Conservation (phyloP, 2,329 filamentous ascomycete species). For the Aplosporella prunicola region DNA sequence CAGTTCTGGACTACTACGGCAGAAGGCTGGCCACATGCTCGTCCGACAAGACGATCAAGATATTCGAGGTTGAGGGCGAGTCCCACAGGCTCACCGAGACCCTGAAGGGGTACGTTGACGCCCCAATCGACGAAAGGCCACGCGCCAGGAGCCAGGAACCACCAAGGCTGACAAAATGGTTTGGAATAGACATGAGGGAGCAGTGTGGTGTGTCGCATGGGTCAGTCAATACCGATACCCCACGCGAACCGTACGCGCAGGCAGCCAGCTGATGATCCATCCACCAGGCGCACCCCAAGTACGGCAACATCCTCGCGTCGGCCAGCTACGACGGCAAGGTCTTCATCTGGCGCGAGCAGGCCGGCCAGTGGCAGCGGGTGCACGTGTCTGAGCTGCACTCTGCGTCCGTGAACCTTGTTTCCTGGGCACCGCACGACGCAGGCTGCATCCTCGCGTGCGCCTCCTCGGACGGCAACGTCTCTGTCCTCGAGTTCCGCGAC, state of each 20-base stretch:
- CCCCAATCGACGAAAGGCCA: background rate
- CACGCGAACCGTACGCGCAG: background rate
- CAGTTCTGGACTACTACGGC: constrained; percentile 96
- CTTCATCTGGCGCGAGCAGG: constrained; percentile 92
- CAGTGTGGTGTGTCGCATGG: constrained; percentile 97
- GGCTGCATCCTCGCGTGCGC: constrained; percentile 93
- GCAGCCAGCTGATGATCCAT: no score
- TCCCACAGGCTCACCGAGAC: constrained; percentile 84
- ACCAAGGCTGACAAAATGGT: background rate
- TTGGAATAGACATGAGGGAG: constrained; percentile 88
- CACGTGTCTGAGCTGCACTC: constrained; percentile 92
- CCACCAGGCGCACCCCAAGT: constrained; percentile 76
- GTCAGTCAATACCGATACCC: constrained; percentile 36
- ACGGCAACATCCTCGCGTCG: constrained; percentile 93
- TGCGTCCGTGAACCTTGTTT: constrained; percentile 90
- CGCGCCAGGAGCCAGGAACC: background rate
- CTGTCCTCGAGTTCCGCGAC: constrained; percentile 93
- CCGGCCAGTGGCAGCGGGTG: constrained; percentile 56
- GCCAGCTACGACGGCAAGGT: constrained; percentile 97
- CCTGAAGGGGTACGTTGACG: constrained; percentile 66
- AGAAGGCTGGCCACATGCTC: constrained; percentile 93
- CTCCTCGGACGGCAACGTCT: constrained; percentile 86
- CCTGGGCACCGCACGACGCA: constrained; percentile 94
- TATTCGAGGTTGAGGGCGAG: constrained; percentile 95
- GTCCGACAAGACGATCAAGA: constrained; percentile 97